Conservation (phyloP, 2,329 filamentous ascomycete genomes). For the Polytolypa hystricis region DNA sequence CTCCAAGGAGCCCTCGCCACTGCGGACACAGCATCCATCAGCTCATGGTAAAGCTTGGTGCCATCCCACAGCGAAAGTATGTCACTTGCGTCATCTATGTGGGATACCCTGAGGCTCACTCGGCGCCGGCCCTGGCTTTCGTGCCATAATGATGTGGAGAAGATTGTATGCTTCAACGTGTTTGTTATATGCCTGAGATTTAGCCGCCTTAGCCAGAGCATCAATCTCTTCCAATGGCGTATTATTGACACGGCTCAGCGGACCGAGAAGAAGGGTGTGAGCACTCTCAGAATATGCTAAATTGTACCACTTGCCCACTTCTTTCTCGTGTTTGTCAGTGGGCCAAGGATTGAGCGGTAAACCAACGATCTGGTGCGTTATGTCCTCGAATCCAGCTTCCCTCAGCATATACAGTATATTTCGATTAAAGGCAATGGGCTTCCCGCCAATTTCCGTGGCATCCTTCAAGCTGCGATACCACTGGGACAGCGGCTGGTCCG, state of each 20-base stretch:
- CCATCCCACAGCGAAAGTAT: no score
- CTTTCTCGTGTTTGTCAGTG: slow-evolving; percentile 50
- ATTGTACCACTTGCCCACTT: slow-evolving; percentile 75
- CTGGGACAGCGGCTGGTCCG: slow-evolving; percentile 44
- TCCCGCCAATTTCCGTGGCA: slow-evolving; percentile 54
- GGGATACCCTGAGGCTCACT: no score
- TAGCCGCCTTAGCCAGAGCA: slow-evolving; percentile 51
- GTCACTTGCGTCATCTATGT: no score
- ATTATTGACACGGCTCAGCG: slow-evolving; percentile 54
- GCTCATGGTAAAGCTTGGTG: neutral
- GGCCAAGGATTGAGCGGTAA: slow-evolving; percentile 68
- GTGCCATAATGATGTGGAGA: slow-evolving; percentile 34
- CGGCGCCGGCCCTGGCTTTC: no score
- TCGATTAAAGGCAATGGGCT: slow-evolving; percentile 53
- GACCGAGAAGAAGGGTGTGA: slow-evolving; percentile 60
- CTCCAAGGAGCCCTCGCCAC: no score
- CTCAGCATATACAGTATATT: slow-evolving; percentile 51
- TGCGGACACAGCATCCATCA: no score
- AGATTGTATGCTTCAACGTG: slow-evolving; percentile 59
- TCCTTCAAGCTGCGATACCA: slow-evolving; percentile 62
- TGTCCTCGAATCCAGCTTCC: slow-evolving; percentile 65
- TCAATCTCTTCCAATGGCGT: slow-evolving; percentile 54
- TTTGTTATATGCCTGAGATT: slow-evolving; percentile 57
- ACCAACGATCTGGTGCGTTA: slow-evolving; percentile 57
- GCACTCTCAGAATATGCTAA: slow-evolving; percentile 62